phyloP scores from a whole-genome alignment of 83 land plant species.

The Diphasiastrum complanatum region DNA sequence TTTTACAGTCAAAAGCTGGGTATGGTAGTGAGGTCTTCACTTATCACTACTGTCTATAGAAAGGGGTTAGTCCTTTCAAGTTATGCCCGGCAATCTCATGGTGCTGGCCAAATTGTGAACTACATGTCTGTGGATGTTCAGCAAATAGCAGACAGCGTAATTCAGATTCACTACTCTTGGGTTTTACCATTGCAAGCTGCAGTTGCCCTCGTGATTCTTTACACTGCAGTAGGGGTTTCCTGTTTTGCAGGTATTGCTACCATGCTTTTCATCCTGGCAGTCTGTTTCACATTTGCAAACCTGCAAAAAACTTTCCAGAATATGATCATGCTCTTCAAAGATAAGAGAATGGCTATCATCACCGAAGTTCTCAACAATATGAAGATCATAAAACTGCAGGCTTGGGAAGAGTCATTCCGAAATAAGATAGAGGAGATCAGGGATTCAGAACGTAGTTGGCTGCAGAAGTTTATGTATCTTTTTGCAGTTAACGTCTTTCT shows the following conservation, averaged over 20 bases:
- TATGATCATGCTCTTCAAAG: background rate
- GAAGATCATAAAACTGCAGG: constrained; percentile 11
- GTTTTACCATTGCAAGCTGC: background rate
- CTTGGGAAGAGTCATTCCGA: constrained; percentile 1
- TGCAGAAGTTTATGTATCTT: no score
- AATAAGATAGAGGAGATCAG: background rate
- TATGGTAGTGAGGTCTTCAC: constrained; percentile 1
- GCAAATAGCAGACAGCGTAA: background rate
- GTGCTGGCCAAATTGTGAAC: constrained; percentile 8
- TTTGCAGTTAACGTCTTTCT: no score
- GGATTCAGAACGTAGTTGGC: background rate
- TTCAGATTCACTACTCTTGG: constrained; percentile 6
- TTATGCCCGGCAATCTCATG: background rate
- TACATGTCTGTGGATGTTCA: constrained; percentile 13
- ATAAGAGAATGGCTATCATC: background rate
- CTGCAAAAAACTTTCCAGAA: background rate
- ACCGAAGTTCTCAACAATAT: constrained; percentile 2
- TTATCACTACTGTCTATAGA: constrained; percentile 1
- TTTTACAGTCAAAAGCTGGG: background rate
- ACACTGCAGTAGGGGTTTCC: background rate
- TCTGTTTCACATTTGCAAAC: background rate
- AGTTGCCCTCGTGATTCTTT: constrained; percentile 3
- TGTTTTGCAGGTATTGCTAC: constrained; percentile 2
- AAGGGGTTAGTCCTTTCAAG: constrained; percentile 1
- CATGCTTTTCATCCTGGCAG: background rate